Percentiles rank a stretch among this genome's conserved stretches.
These are phyloP conservation scores for Dalbergia oliveri DNA, from an alignment of 306 rosid species.

Conservation along the genomic window DNA sequence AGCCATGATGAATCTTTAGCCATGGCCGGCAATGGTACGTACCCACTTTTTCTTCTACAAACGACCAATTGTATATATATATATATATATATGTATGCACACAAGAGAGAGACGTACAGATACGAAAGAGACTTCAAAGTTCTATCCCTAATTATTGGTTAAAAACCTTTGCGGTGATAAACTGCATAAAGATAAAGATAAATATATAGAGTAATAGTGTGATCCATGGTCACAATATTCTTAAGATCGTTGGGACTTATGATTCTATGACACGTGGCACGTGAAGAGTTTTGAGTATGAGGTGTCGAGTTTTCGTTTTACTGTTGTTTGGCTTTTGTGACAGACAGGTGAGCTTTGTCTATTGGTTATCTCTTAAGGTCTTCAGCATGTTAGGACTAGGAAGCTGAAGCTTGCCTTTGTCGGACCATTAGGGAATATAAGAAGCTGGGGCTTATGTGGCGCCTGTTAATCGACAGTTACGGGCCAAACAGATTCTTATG, in stretches of 20 bases:
- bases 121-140: neutral
- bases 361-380: neutral
- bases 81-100: too few relatives aligned
- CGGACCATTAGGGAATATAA: neutral
- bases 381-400: neutral
- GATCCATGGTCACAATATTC: neutral
- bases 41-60: neutral
- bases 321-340: neutral
- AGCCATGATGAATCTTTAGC: neutral
- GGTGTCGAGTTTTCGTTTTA: neutral
- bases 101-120: neutral
- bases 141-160: neutral
- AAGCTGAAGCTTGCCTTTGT: slow-evolving; percentile 10
- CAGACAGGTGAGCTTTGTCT: neutral
- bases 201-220: too few relatives aligned
- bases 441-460: slow-evolving; percentile 45
- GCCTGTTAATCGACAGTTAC: slow-evolving; percentile 31
- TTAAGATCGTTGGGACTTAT: neutral
- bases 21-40: neutral
- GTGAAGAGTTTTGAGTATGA: neutral
- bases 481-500: slow-evolving; percentile 33
- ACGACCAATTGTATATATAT: too few relatives aligned
- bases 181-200: neutral
- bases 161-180: neutral
- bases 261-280: neutral